Conservation (phyloP, 2,329 filamentous ascomycete genomes). For the Fusarium pseudocircinatum region DNA sequence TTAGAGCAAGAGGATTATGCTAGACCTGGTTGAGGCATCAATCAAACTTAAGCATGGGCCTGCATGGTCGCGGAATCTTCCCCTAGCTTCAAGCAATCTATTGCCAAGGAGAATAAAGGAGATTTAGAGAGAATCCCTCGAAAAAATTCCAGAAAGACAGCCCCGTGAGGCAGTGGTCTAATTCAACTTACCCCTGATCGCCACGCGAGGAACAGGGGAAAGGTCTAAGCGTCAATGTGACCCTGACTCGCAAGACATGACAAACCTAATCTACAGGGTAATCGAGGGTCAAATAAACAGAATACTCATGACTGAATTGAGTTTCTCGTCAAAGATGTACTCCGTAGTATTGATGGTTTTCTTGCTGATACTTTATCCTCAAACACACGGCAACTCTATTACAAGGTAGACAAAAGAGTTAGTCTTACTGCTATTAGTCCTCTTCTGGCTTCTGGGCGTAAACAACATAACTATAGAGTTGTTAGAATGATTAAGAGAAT, state of each 20-base stretch:
- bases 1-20: neutral
- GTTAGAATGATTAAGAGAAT: neutral
- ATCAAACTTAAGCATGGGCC: too few relatives aligned
- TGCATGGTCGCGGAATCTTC: neutral
- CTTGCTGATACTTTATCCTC: neutral
- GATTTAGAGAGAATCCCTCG: neutral
- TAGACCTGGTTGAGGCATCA: neutral
- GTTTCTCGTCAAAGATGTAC: neutral
- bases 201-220: neutral
- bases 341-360: too few relatives aligned
- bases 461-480: slow-evolving; percentile 18
- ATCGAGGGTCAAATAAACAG: neutral
- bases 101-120: neutral
- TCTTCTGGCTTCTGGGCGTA: slow-evolving; percentile 17
- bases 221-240: neutral
- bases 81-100: neutral
- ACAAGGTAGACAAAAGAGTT: neutral
- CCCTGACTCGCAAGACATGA: neutral
- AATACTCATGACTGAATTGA: neutral
- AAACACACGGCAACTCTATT: too few relatives aligned
- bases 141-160: neutral
- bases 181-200: neutral
- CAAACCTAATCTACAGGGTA: neutral
- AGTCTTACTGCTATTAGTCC: neutral
- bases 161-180: neutral